Conservation (phyloP, 2,329 filamentous ascomycete species). For the Aspergillus eucalypticola region DNA sequence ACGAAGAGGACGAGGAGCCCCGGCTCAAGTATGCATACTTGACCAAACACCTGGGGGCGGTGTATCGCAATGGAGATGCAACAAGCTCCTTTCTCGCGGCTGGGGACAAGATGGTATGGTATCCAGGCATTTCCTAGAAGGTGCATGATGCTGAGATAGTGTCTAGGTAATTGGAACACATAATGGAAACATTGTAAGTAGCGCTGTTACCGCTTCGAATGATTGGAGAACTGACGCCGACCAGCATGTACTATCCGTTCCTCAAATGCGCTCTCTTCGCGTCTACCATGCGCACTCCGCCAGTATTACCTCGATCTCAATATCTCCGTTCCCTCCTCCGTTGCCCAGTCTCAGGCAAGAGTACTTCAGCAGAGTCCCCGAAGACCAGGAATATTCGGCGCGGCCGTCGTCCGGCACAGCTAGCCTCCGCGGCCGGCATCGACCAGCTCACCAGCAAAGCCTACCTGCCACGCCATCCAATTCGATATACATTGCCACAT, state of each 20-base stretch:
- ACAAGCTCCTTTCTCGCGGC: constrained; percentile 88
- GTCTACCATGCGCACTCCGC: constrained; percentile 92
- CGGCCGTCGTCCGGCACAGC: constrained; percentile 32
- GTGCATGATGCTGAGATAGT: constrained; percentile 36
- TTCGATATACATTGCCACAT: constrained; percentile 88
- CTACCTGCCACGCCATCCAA: constrained; percentile 80
- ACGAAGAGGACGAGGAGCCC: constrained; percentile 88
- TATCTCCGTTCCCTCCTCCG: constrained; percentile 79
- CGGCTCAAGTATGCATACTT: constrained; percentile 88
- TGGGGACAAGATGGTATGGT: constrained; percentile 89
- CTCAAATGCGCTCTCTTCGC: constrained; percentile 75
- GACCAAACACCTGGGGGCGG: constrained; percentile 73
- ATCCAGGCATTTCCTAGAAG: constrained; percentile 1
- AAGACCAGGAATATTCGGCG: constrained; percentile 27
- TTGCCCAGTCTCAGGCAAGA: constrained; percentile 46
- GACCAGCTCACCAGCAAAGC: constrained; percentile 21
- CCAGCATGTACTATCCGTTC: constrained; percentile 82
- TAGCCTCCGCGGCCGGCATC: constrained; percentile 34
- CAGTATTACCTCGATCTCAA: constrained; percentile 83
- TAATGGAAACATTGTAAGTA: constrained; percentile 87
- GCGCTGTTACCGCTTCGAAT: neutral
- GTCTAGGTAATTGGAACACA: constrained; percentile 84
- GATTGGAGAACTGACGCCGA: constrained; percentile 18
- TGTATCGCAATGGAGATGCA: constrained; percentile 94
- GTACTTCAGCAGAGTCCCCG: constrained; percentile 32